A percentile compares a stretch with the other conserved stretches of the same genome.
Evolutionary conservation across 2,329 filamentous ascomycete genomes (phyloP).

Genomic region (Ophiocordyceps camponoti-floridani): DNA sequence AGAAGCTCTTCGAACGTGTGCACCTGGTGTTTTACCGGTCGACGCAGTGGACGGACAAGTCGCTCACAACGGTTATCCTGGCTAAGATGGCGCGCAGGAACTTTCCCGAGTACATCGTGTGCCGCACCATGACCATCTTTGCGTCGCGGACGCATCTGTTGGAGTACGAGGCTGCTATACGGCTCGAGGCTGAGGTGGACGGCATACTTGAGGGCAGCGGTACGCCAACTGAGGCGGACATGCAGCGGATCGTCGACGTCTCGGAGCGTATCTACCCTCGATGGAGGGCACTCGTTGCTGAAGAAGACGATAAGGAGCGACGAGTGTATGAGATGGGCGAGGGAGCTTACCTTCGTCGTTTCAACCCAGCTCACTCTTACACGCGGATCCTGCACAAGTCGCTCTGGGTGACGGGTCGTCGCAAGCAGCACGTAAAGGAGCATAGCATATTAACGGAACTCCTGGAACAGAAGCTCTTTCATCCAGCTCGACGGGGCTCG

Average conservation of each 20-base stretch:
- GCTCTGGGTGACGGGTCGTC: constrained; percentile 56
- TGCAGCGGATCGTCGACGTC: constrained; percentile 50
- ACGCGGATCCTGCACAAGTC: constrained; percentile 87
- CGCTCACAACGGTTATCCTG: constrained; percentile 82
- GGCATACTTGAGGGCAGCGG: constrained; percentile 65
- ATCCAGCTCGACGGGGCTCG: constrained; percentile 63
- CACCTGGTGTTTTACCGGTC: constrained; percentile 94
- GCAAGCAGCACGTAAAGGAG: constrained; percentile 66
- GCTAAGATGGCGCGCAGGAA: constrained; percentile 76
- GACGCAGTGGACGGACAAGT: constrained; percentile 95
- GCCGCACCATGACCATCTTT: constrained; percentile 79
- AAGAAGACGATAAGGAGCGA: constrained; percentile 66
- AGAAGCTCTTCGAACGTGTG: constrained; percentile 80
- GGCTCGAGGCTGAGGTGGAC: constrained; percentile 68
- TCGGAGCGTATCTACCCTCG: constrained; percentile 61
- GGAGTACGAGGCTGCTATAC: constrained; percentile 77
- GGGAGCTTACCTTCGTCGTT: constrained; percentile 72
- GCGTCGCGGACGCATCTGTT: constrained; percentile 54
- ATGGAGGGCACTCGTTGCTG: constrained; percentile 56
- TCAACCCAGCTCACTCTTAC: constrained; percentile 84
- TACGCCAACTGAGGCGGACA: constrained; percentile 43
- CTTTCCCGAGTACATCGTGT: constrained; percentile 83
- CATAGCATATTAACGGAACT: constrained; percentile 58
- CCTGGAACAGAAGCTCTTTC: constrained; percentile 66
- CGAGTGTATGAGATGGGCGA: constrained; percentile 65